Conservation (phyloP, 768 basidiomycete species). For the Leccinum disarticulatum region DNA sequence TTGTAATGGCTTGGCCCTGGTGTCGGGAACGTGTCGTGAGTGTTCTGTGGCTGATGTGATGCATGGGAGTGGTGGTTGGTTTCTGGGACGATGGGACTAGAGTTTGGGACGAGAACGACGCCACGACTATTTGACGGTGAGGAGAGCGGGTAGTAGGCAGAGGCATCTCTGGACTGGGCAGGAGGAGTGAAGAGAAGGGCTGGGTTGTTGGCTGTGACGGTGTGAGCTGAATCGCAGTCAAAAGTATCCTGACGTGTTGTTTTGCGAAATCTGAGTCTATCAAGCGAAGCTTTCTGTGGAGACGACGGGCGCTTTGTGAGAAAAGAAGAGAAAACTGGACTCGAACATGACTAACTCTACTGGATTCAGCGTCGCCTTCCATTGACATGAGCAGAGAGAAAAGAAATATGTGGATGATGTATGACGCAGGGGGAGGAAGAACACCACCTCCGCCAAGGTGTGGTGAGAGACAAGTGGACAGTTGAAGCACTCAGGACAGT, state of each 20-base stretch:
- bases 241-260: slow-evolving; percentile 33
- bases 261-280: slow-evolving; percentile 50
- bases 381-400: slow-evolving; percentile 44
- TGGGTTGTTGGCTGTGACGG: slow-evolving; percentile 66
- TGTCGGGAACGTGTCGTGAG: slow-evolving; percentile 44
- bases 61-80: slow-evolving; percentile 39
- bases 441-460: slow-evolving; percentile 17
- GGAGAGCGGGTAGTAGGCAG: slow-evolving; percentile 31
- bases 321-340: slow-evolving; percentile 31
- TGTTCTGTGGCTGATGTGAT: slow-evolving; percentile 36
- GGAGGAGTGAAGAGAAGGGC: slow-evolving; percentile 39
- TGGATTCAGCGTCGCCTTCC: slow-evolving; percentile 43
- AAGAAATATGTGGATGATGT: slow-evolving; percentile 20
- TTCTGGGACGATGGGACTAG: slow-evolving; percentile 58
- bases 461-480: slow-evolving; percentile 22
- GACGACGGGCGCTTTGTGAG: slow-evolving; percentile 34
- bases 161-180: slow-evolving; percentile 74
- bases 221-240: slow-evolving; percentile 38
- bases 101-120: slow-evolving; percentile 72
- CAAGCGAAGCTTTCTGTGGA: slow-evolving; percentile 43
- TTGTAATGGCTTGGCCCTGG: slow-evolving; percentile 39
- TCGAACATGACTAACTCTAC: slow-evolving; percentile 47
- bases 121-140: slow-evolving; percentile 35
- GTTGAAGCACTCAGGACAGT: slow-evolving; percentile 40
- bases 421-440: slow-evolving; percentile 9